Percentiles rank a stretch among this genome's conserved stretches.
Evolutionary conservation across 371 early-diverging fungal genomes (phyloP).

Genomic region (Thermomucor indicae-seudaticae): DNA sequence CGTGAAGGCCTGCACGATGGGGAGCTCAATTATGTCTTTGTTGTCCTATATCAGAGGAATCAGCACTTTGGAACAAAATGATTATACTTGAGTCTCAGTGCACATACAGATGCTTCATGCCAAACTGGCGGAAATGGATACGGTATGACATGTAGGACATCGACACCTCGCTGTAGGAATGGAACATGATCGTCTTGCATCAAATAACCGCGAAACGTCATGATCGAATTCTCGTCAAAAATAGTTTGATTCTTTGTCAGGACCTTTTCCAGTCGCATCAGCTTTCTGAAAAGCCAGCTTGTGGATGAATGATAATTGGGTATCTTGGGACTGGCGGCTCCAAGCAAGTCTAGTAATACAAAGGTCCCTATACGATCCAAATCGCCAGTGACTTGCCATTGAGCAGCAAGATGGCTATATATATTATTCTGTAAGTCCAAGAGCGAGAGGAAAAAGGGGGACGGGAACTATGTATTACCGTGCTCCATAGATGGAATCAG

Average conservation of each 20-base stretch:
- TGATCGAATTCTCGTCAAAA: conserved; percentile 35
- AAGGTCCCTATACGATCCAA: conserved; percentile 78
- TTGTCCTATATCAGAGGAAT: no score
- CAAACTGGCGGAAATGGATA: conserved; percentile 89
- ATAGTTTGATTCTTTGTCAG: conserved; percentile 25
- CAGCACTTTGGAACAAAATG: no score
- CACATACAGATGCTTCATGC: conserved; percentile 74
- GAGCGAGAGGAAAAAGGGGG: not conserved
- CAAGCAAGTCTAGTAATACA: conserved; percentile 86
- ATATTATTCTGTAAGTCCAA: not conserved
- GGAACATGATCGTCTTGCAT: conserved; percentile 94
- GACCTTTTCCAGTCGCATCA: conserved; percentile 45
- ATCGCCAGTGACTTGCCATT: conserved; percentile 40
- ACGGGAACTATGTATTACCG: conserved; percentile 50
- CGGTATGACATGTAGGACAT: conserved; percentile 88
- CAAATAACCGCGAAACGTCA: conserved; percentile 27
- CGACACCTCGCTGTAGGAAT: conserved; percentile 76
- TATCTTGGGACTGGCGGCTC: conserved; percentile 49
- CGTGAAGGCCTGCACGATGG: conserved; percentile 37
- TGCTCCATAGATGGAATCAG: conserved; percentile 92
- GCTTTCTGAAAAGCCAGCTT: conserved; percentile 53
- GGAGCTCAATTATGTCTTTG: conserved; percentile 33
- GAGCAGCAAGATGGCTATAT: conserved; percentile 24
- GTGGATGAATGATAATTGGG: conserved; percentile 59
- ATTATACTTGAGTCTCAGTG: no score